Evolutionary conservation across 768 basidiomycete genomes (phyloP), one percentile per base, ranked within the genome.

Genomic region (Stropharia rugosoannulata): DNA sequence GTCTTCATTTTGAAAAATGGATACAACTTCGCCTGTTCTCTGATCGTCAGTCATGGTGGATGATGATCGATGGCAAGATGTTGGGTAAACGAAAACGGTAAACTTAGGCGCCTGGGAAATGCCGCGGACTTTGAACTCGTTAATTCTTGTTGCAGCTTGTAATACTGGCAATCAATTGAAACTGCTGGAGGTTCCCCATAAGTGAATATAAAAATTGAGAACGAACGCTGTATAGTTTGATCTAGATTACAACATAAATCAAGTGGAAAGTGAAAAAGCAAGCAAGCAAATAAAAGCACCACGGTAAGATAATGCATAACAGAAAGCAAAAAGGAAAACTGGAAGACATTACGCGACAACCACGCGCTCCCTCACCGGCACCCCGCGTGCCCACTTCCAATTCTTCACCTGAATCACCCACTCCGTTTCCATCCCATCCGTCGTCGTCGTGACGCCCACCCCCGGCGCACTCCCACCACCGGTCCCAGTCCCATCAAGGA

Each of bases 391-490:
- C 74, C 73, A 77, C 64, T 68, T 75, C 75, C 75, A 77, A 54
- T 70, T 66, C 59, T 67, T 72, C 7, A 75, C 73, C 53, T 72
- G 69, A n/a, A 75, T 71, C 36, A 70, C 66, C 73, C 75, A 77
- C 64, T 75, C 74, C 4, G 70, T 68, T 42, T 68, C 65, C 64
- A 66, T 64, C 51, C 62, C 66, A 27, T 59, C 64, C 27, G 56
- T 66, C n/a, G 56, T 59, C 9, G 50, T 32, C 29, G 29, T 32
- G 29, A 32, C 29, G 5, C 29, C 29, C 29, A 4, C 9, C 29
- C 29, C 29, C 6, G 29, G 7, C 29, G 29, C 29, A 32, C 29
- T 32, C 9, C 29, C 29, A 32, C 29, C 29, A 32, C 29, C 29
- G 5, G 29, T 32, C 9, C 29, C 29, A 32, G 29, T 58, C 8